Conservation (phyloP, 352 stramenopile genomes). For the Pythium periplocum region DNA sequence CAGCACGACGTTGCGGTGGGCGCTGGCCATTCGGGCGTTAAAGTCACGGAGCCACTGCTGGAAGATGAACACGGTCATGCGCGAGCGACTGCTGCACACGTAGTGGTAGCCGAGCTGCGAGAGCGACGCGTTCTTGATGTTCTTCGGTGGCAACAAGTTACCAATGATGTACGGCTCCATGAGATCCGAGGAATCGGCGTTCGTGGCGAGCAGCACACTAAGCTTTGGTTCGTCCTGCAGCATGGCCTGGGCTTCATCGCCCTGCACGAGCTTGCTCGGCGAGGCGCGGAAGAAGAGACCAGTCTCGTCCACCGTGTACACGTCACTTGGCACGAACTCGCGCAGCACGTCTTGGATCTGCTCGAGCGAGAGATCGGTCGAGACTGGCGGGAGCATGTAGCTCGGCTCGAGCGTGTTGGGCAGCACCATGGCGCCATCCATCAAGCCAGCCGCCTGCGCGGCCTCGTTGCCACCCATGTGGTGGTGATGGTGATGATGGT, state of each 20-base stretch:
- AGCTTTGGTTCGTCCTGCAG: constrained; percentile 69
- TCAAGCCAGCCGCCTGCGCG: constrained; percentile 22
- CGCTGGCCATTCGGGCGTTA: constrained; percentile 81
- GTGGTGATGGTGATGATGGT: constrained; percentile 3
- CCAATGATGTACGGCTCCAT: constrained; percentile 87
- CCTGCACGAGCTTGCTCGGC: constrained; percentile 80
- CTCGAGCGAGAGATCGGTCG: constrained; percentile 74
- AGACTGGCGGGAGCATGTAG: constrained; percentile 79
- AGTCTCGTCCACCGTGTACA: constrained; percentile 86
- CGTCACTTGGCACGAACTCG: constrained; percentile 76
- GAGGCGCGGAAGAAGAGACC: constrained; percentile 82
- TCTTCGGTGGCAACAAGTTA: constrained; percentile 61
- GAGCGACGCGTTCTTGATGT: constrained; percentile 78
- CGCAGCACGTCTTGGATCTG: constrained; percentile 83
- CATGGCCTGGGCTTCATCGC: constrained; percentile 70
- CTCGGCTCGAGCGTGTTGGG: constrained; percentile 46
- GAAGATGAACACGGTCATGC: constrained; percentile 88
- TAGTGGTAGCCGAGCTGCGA: constrained; percentile 84
- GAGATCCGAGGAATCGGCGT: constrained; percentile 72
- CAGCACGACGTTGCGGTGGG: constrained; percentile 77
- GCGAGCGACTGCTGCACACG: constrained; percentile 73
- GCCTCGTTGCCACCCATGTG: background rate
- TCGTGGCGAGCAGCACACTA: constrained; percentile 66
- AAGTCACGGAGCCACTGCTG: constrained; percentile 86
- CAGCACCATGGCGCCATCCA: constrained; percentile 40